Base-by-base conservation (phyloP, 2,329 filamentous ascomycete species). In the Cladosporium colombiae region DNA sequence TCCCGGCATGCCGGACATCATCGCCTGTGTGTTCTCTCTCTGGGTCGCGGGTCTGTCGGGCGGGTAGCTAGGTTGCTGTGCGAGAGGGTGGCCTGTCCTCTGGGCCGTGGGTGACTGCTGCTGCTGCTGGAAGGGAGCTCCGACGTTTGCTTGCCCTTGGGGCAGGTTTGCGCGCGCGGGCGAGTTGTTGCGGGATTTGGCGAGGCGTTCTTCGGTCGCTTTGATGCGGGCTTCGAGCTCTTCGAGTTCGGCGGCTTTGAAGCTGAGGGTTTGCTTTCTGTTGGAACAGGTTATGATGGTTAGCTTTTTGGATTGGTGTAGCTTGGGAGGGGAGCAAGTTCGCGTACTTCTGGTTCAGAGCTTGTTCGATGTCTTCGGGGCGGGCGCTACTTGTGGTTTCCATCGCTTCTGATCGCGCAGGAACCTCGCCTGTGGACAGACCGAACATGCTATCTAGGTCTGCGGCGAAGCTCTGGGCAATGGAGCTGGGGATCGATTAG, bases 391-490 rank as follows among this genome's bases (percentile, higher is more conserved):
- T 16, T 18, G 52, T 33, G 52, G 8, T 21, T 40, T 18, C 29
- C 8, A 4, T 7, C 14, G 49, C 13, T 23, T 40, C 31, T 40
- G 89, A 71, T 94, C 60, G 78, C 58, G 21, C 29, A 25, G 58
- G 27, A 10, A 35, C 33, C n/a, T 53, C 60, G 50, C 50, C 50
- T 31, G 88, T 90, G 72, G 95, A 91, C 75, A 97, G 89, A 74
- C 91, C 90, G 82, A 97, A 97, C 72, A 96, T 90, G 76, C 92
- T 90, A 82, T 94, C 91, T 68, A 97, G 84, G 77, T 94, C 91
- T 53, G 88, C 84, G 67, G 92, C 94, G 81, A 97, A 97, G 76
- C 90, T 92, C 73, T 88, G 90, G 63, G 93, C 93, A 79, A 97
- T 88, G 68, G 91, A 95, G 69, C 93, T 97, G 79, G 56, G 65